Evolutionary conservation across 2,329 filamentous ascomycete genomes (phyloP), one percentile per base, ranked within the genome.

Genomic region (Fusarium sp.): DNA sequence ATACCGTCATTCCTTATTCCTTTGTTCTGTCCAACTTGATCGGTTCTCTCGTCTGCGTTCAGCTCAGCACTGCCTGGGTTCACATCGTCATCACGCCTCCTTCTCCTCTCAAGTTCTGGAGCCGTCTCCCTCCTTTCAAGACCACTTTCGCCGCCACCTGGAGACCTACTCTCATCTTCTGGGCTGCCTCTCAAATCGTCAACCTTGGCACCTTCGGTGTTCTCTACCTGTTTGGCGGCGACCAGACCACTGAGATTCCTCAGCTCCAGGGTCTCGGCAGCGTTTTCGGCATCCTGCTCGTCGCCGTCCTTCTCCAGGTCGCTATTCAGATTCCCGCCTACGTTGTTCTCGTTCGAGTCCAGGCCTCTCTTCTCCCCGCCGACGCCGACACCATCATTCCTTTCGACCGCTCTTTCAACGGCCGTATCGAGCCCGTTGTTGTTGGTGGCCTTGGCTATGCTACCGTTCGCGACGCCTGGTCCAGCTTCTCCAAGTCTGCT

Each of bases 401-500:
- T 37, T 97, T 98, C 78, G 96, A 98, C 86, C 93, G 95, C 73
- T 92, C 92, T 35, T 97, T 97, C 79, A 90, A 88, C 72, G 94
- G 94, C 76, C 92, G 91, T 80, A 89, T 96, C 33, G 89, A 92
- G 73, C 91, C 93, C n/a, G 88, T 89, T 67, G 87, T 94, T 56
- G 85, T 94, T n/a, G 91, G 90, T 67, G 94, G 93, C 61, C 89
- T 87, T 72, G 93, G 94, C 74, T 91, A 89, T 74, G 87, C 94
- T 70, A 89, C 92, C 44, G 88, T 96, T 78, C 81, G 89, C 56
- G 92, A 96, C 77, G 95, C 94, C 2, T 95, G 94, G 93, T 88
- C 86, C 77, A 93, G 90, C 40, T 95, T 97, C 81, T 90, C 92
- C 80, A 89, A 89, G 81, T 86, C 90, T 68, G 91, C 93, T 49